Base-by-base conservation (phyloP, 345 rosid genomes). In the Pistacia integerrima region DNA sequence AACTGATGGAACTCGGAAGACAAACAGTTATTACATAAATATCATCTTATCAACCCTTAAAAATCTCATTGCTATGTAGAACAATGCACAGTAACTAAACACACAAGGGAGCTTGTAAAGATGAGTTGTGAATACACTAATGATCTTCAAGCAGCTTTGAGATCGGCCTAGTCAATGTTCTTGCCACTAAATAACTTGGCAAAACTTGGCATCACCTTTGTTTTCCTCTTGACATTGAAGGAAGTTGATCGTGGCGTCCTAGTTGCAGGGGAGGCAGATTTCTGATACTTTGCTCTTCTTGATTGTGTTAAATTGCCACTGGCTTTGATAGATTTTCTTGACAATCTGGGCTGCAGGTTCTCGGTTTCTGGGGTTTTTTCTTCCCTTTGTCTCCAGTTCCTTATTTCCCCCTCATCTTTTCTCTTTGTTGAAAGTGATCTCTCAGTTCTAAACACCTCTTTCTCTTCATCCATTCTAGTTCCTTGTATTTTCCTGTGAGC, bases 401-500 rank as follows among this genome's bases (percentile, higher is more conserved):
- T 61, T 61, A 86, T 49, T 80, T 92, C 97, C 54, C 74, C 83
- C 78, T 87, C 92, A 16, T 77, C 84, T 36, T 35, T 41, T 84
- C 85, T 85, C 80, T 89, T 90, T 30, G 85, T 82, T 10, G 93
- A 87, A 54, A 82, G 62, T 16, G 95, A 88, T 69, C 92, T 85
- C 46, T 82, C 85, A n/a, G 80, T 79, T 69, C 80, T 77, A 56
- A 77, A 77, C 0, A 76, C 85, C 69, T 84, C 86, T 36, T 81
- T 77, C 84, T 88, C 95, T 78, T 88, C 94, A 75, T 85, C 88
- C 81, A 84, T 58, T 77, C 84, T 77, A 72, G 81, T 88, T 55
- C 82, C 89, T 33, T 83, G 79, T 11, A 83, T 81, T 54, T 85
- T 82, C 84, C 85, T 81, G 5, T 81, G 85, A 48, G 82, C 83